These are phyloP conservation scores for Xylaria venustula DNA, from an alignment of 495 filamentous ascomycete genomes.

Conservation along the genomic window DNA sequence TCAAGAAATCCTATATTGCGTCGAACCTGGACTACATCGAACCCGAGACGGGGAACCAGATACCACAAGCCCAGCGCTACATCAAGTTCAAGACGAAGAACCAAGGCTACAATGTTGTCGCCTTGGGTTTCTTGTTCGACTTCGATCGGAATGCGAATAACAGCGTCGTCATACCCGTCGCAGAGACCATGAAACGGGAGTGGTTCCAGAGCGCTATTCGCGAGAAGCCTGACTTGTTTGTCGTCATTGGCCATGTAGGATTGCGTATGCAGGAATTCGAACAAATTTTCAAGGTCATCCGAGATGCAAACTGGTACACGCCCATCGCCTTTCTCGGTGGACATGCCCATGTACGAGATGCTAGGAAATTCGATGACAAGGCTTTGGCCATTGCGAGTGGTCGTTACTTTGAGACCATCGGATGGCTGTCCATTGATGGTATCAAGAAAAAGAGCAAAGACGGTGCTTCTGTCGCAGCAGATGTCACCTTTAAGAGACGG, in stretches of 20 bases:
- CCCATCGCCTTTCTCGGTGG: constrained; percentile 95
- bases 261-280: constrained; percentile 76
- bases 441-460: constrained; percentile 42
- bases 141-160: constrained; percentile 89
- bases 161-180: constrained; percentile 75
- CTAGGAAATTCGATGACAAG: constrained; percentile 73
- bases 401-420: constrained; percentile 98
- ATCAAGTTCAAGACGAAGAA: constrained; percentile 88
- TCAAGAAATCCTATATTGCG: constrained; percentile 71
- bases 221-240: constrained; percentile 83
- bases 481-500: constrained; percentile 64
- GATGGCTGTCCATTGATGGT: constrained; percentile 86
- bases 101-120: constrained; percentile 75
- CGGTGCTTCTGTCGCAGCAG: constrained; percentile 21
- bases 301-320: constrained; percentile 69
- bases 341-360: constrained; percentile 88
- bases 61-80: constrained; percentile 78
- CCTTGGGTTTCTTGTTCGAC: constrained; percentile 93
- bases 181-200: constrained; percentile 71
- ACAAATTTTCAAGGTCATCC: constrained; percentile 73
- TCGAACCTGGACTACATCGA: constrained; percentile 91
- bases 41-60: constrained; percentile 61
- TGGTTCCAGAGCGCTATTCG: constrained; percentile 90
- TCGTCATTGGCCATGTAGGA: constrained; percentile 85
- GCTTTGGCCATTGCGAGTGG: constrained; percentile 84